Base-by-base conservation (phyloP, 2,329 filamentous ascomycete species). In the Colletotrichum tabaci region DNA sequence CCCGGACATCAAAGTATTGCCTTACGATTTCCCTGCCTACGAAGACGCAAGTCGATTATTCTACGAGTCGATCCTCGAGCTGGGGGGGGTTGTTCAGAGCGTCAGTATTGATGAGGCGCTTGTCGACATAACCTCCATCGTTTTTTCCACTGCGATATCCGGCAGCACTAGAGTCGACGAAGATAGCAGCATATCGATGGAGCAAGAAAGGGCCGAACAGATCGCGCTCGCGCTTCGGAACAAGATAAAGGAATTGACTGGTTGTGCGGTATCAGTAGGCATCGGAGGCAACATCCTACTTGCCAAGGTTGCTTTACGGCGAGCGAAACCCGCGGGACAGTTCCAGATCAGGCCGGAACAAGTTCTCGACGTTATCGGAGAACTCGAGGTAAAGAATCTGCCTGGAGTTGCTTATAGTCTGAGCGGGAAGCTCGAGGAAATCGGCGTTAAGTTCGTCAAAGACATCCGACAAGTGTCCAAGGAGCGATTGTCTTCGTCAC, bases 21-120 rank as follows among this genome's bases (percentile, higher is more conserved):
- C 95, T 0, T 99, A 99, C 77, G 95, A 99, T 78, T 99, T 98
- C 78, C 92, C 93, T 2, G 96, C 91, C 0, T 99, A 99, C 76
- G 96, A 99, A 84, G 93, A 95, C 71, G 94, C 95, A 1, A 99
- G 96, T 77, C 88, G 90, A 67, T 87, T 90, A 3, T 99, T 99
- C 76, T 99, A 99, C 77, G 91, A 94, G 72, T 90, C 92, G 1
- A 94, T 99, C 13, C 82, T 98, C 44, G 88, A 90, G 7, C 86
- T 95, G 10, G 94, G 93, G 21, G 96, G 95, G 1, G 82, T 94
- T 21, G 94, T 98, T 0, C 96, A 99, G 79, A 98, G 96, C 77
- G 96, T 99, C 63, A 98, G 96, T 78, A 93, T 99, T 56, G 97
- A 99, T 75, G 97, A 99, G 82, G 96, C 95, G 1, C 87, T 99